Evolutionary conservation across 305 asterid genomes (phyloP).

Genomic region (Fraxinus albicans): DNA sequence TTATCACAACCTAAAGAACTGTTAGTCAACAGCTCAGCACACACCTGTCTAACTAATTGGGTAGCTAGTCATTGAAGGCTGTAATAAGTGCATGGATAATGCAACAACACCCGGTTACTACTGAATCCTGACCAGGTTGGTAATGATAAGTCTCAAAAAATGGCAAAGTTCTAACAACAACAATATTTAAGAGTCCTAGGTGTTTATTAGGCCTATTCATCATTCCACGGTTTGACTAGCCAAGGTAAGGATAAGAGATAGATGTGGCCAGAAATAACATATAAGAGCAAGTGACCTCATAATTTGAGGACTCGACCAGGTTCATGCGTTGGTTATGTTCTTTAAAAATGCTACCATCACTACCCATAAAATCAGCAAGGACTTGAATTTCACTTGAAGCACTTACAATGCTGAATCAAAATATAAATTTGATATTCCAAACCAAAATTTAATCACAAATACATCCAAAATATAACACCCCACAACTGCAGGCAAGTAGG

Average conservation of each 20-base stretch:
- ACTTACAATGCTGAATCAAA: background rate
- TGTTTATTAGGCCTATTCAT: background rate
- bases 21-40: background rate
- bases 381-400: constrained; percentile 14
- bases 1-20: background rate
- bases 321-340: background rate
- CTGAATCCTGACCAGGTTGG: background rate
- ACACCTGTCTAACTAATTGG: background rate
- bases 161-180: background rate
- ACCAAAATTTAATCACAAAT: background rate
- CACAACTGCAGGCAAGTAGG: constrained; percentile 9
- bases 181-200: background rate
- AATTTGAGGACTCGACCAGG: constrained; percentile 7
- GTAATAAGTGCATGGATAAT: background rate
- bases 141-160: background rate
- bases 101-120: background rate
- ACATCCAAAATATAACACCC: background rate
- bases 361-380: background rate
- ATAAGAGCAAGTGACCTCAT: constrained; percentile 1
- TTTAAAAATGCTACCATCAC: background rate
- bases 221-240: background rate
- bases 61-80: background rate
- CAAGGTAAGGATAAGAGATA: background rate
- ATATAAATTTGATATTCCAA: background rate
- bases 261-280: background rate